A percentile compares a stretch with the other conserved stretches of the same genome.
These are phyloP conservation scores for Ochetophila trinervis DNA, from an alignment of 306 rosid species.

Conservation along the genomic window DNA sequence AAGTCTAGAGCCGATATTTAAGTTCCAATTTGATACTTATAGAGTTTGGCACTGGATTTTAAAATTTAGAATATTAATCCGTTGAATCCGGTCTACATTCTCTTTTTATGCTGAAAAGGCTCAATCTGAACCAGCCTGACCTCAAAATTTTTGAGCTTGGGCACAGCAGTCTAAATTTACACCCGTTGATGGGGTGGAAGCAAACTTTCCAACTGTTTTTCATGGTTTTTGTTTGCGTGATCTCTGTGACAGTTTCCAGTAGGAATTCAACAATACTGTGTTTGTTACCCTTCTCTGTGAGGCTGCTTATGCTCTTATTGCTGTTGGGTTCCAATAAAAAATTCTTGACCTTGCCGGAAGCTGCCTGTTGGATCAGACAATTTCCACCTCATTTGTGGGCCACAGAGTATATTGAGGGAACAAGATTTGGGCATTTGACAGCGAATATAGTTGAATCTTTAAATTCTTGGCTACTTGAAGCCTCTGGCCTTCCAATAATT, in stretches of 20 bases:
- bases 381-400: slow-evolving; percentile 48
- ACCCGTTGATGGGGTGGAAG: slow-evolving; percentile 49
- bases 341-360: slow-evolving; percentile 43
- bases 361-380: slow-evolving; percentile 50
- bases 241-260: slow-evolving; percentile 45
- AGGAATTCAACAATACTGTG: slow-evolving; percentile 41
- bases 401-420: slow-evolving; percentile 52
- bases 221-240: slow-evolving; percentile 55
- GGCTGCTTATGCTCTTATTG: slow-evolving; percentile 50
- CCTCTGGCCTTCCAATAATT: slow-evolving; percentile 54
- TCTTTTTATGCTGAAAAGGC: too few relatives aligned
- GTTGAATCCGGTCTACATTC: too few relatives aligned
- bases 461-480: slow-evolving; percentile 43
- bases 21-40: too few relatives aligned
- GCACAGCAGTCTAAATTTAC: too few relatives aligned
- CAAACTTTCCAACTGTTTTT: slow-evolving; percentile 49
- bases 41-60: too few relatives aligned
- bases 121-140: too few relatives aligned
- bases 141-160: too few relatives aligned
- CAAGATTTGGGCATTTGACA: slow-evolving; percentile 49
- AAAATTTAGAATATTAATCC: too few relatives aligned
- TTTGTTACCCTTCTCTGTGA: slow-evolving; percentile 47
- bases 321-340: slow-evolving; percentile 38
- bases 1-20: too few relatives aligned
- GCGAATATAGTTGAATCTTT: slow-evolving; percentile 43